phyloP scores from a whole-genome alignment of 768 basidiomycete genomes.

The Podaxis rugospora region DNA sequence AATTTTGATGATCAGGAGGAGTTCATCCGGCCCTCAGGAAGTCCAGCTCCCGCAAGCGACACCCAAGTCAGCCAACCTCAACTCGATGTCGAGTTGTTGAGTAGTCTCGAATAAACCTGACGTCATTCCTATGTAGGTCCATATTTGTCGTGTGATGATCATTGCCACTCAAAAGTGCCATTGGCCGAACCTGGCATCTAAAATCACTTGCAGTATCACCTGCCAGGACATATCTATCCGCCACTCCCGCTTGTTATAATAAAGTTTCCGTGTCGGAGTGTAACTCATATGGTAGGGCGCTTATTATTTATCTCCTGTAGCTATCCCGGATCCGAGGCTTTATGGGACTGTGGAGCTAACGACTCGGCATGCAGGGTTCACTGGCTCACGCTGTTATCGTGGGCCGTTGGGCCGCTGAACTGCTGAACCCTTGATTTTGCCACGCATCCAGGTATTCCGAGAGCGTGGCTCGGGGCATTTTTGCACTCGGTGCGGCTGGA shows the following conservation, averaged over 20 bases:
- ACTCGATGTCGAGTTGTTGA: neutral
- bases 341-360: neutral
- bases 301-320: neutral
- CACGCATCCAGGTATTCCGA: neutral
- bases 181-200: neutral
- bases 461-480: neutral
- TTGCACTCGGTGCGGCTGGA: neutral
- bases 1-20: neutral
- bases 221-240: neutral
- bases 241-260: neutral
- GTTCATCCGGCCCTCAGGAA: neutral
- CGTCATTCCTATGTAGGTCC: constrained; percentile 1
- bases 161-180: neutral
- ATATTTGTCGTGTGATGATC: constrained; percentile 1
- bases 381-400: neutral
- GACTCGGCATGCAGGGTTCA: neutral
- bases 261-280: constrained; percentile 5
- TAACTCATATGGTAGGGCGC: neutral
- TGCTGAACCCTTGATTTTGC: neutral
- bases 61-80: neutral
- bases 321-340: neutral
- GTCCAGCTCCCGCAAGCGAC: neutral
- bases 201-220: neutral
- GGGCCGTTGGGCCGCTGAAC: neutral
- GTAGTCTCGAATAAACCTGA: neutral